These are phyloP conservation scores for Chaetomium strumarium DNA, from an alignment of 2,329 filamentous ascomycete species.

Conservation along the genomic window DNA sequence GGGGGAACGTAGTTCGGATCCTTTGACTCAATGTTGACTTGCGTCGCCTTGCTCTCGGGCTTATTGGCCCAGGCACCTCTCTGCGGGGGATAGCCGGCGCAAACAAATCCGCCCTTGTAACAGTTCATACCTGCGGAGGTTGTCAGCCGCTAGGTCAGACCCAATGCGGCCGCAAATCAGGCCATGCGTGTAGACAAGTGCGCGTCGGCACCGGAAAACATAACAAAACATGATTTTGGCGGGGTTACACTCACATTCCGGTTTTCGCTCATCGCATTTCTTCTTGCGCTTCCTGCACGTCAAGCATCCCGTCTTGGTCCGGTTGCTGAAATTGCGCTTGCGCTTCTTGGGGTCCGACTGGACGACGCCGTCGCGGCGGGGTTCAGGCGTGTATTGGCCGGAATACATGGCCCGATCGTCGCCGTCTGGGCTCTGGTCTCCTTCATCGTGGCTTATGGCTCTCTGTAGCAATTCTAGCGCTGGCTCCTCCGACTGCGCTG, in stretches of 20 bases:
- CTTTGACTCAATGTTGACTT: slow-evolving; percentile 78
- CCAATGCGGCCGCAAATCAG: slow-evolving; percentile 17
- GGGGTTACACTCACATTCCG: slow-evolving; percentile 65
- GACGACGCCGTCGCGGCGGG: slow-evolving; percentile 43
- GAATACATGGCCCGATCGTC: slow-evolving; percentile 43
- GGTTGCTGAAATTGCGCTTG: slow-evolving; percentile 83
- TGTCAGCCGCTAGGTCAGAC: slow-evolving; percentile 14
- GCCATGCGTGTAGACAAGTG: slow-evolving; percentile 21
- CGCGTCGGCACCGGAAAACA: background rate
- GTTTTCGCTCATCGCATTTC: slow-evolving; percentile 94
- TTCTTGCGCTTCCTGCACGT: slow-evolving; percentile 92
- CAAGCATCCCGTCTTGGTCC: slow-evolving; percentile 92
- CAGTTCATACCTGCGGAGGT: slow-evolving; percentile 70
- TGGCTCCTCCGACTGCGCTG: slow-evolving; percentile 46
- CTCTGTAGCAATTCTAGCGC: slow-evolving; percentile 40
- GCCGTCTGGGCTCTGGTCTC: slow-evolving; percentile 48
- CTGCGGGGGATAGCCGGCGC: slow-evolving; percentile 82
- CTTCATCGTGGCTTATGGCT: slow-evolving; percentile 41
- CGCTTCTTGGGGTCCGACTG: slow-evolving; percentile 62
- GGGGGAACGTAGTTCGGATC: slow-evolving; percentile 59
- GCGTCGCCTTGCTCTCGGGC: slow-evolving; percentile 60
- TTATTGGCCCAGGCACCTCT: slow-evolving; percentile 78
- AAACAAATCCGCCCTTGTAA: slow-evolving; percentile 80
- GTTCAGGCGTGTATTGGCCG: slow-evolving; percentile 42
- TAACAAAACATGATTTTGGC: slow-evolving; percentile 7